These are phyloP conservation scores for Penicillium flavigenum DNA, from an alignment of 495 filamentous ascomycete species.

Conservation along the genomic window DNA sequence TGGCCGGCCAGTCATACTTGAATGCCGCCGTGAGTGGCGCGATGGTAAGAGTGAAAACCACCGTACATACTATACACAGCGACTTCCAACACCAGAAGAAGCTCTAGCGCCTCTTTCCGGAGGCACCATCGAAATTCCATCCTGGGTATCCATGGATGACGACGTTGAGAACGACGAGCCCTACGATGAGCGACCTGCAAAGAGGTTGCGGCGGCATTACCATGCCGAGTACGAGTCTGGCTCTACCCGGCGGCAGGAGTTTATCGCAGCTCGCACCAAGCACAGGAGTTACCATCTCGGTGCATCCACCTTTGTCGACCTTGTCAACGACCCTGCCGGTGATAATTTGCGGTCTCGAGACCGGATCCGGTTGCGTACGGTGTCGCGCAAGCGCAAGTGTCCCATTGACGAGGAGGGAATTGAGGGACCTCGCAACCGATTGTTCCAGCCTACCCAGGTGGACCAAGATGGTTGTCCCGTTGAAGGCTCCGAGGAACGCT, in stretches of 20 bases:
- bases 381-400: slow-evolving; percentile 42
- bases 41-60: slow-evolving; percentile 56
- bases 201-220: slow-evolving; percentile 42
- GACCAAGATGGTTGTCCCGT: slow-evolving; percentile 27
- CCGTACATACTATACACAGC: slow-evolving; percentile 67
- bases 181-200: slow-evolving; percentile 37
- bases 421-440: slow-evolving; percentile 31
- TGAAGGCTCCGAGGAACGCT: slow-evolving; percentile 46
- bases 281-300: slow-evolving; percentile 59
- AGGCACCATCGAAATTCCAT: neutral
- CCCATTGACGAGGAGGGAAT: slow-evolving; percentile 43
- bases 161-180: slow-evolving; percentile 32
- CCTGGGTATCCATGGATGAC: slow-evolving; percentile 5
- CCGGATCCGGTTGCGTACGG: slow-evolving; percentile 54
- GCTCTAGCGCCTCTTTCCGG: slow-evolving; percentile 6
- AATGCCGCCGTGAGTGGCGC: slow-evolving; percentile 71
- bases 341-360: slow-evolving; percentile 42
- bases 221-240: slow-evolving; percentile 50
- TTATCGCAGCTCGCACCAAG: slow-evolving; percentile 58
- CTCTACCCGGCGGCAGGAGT: slow-evolving; percentile 42
- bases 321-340: slow-evolving; percentile 57
- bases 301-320: slow-evolving; percentile 62
- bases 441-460: slow-evolving; percentile 36
- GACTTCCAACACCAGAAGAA: slow-evolving; percentile 50
- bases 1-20: slow-evolving; percentile 60